Evolutionary conservation across 2,329 filamentous ascomycete genomes (phyloP).

Genomic region (Macrophomina pseudophaseolina): DNA sequence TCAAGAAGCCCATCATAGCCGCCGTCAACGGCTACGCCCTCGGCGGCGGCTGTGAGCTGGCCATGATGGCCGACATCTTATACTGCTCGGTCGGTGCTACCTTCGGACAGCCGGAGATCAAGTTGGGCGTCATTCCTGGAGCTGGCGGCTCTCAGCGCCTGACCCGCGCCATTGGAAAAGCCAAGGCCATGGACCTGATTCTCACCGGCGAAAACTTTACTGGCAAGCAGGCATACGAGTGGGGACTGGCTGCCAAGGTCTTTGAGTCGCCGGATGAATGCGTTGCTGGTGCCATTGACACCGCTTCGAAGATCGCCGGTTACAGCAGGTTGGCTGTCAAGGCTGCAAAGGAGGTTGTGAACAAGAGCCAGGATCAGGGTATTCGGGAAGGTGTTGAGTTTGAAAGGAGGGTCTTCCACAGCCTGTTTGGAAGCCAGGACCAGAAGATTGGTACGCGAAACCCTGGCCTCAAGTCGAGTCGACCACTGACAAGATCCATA

Average conservation of each 20-base stretch:
- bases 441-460: slow-evolving; percentile 81
- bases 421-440: slow-evolving; percentile 89
- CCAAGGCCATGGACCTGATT: slow-evolving; percentile 53
- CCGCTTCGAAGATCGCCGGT: slow-evolving; percentile 86
- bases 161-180: slow-evolving; percentile 66
- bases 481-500: slow-evolving; percentile 31
- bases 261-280: slow-evolving; percentile 82
- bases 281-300: slow-evolving; percentile 79
- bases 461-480: not conserved
- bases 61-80: slow-evolving; percentile 95
- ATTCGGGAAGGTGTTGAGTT: slow-evolving; percentile 92
- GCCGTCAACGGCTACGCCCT: slow-evolving; percentile 95
- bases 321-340: slow-evolving; percentile 87
- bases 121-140: slow-evolving; percentile 89
- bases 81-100: slow-evolving; percentile 87
- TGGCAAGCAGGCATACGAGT: slow-evolving; percentile 82
- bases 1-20: slow-evolving; percentile 94
- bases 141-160: slow-evolving; percentile 90
- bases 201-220: slow-evolving; percentile 69
- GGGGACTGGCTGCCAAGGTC: slow-evolving; percentile 85
- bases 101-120: slow-evolving; percentile 97
- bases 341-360: slow-evolving; percentile 96
- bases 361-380: slow-evolving; percentile 93
- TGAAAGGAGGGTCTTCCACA: slow-evolving; percentile 91
- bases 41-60: slow-evolving; percentile 93